Conservation (phyloP, 495 filamentous ascomycete species). For the Penicillium longicatenatum region DNA sequence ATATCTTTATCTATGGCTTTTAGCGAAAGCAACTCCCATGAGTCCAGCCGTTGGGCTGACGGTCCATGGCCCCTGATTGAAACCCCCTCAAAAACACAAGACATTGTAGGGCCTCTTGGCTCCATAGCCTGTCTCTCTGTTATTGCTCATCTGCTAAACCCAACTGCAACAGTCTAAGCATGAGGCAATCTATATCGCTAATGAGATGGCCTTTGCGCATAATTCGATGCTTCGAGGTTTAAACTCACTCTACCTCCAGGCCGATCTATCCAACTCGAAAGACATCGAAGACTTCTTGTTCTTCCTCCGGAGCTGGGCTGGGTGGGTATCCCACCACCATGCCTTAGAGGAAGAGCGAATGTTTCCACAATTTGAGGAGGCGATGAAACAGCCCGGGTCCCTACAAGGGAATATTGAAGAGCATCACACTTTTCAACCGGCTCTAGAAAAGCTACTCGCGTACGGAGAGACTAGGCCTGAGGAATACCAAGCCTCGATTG, state of each 20-base stretch:
- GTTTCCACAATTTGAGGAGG: neutral
- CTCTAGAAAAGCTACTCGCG: neutral
- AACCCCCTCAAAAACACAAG: neutral
- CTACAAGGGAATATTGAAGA: neutral
- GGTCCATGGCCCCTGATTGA: neutral
- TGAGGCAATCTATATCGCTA: neutral
- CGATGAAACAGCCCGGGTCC: neutral
- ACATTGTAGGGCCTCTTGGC: neutral
- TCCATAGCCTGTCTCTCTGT: neutral
- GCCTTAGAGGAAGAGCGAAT: neutral
- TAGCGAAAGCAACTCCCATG: neutral
- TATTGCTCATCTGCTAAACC: neutral
- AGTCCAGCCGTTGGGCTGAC: neutral
- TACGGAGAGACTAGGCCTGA: neutral
- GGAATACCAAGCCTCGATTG: constrained; percentile 1
- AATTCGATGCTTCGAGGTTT: neutral
- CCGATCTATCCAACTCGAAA: neutral
- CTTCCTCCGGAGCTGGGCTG: neutral
- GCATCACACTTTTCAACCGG: neutral
- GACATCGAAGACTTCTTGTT: neutral
- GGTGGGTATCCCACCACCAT: neutral
- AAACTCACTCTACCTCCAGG: neutral
- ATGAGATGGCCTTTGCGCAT: neutral
- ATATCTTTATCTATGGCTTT: neutral
- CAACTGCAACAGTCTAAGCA: neutral